Evolutionary conservation across 495 filamentous ascomycete species (phyloP).

Genomic region (Lophiotrema nucula): DNA sequence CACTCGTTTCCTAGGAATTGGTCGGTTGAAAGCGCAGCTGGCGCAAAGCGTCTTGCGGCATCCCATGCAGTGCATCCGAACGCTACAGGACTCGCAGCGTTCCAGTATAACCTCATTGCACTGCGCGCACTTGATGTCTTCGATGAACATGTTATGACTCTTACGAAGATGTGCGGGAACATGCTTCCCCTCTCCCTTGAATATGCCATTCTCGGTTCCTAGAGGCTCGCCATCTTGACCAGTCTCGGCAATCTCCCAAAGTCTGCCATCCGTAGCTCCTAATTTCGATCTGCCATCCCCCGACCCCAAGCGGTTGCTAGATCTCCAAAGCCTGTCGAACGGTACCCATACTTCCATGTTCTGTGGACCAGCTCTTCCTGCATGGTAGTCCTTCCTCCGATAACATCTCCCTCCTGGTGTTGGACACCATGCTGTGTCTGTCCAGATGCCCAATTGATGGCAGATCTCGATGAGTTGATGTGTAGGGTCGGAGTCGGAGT

Average conservation of each 20-base stretch:
- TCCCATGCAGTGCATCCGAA: conserved; percentile 63
- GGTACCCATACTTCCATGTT: conserved; percentile 62
- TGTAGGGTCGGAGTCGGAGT: conserved; percentile 62
- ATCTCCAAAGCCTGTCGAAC: conserved; percentile 62
- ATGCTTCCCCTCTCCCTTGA: conserved; percentile 56
- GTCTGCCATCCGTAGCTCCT: conserved; percentile 46
- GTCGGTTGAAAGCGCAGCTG: conserved; percentile 59
- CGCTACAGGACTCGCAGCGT: conserved; percentile 62
- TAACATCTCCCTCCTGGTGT: conserved; percentile 60
- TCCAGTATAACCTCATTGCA: conserved; percentile 55
- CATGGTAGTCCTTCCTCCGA: conserved; percentile 57
- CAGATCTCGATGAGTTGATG: conserved; percentile 64
- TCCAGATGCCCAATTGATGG: conserved; percentile 61
- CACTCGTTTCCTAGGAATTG: conserved; percentile 45
- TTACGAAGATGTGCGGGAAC: conserved; percentile 54
- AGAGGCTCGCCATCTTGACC: conserved; percentile 57
- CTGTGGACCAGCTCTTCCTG: conserved; percentile 52
- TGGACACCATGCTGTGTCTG: conserved; percentile 64
- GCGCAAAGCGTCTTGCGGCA: conserved; percentile 63
- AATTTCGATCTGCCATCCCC: conserved; percentile 31
- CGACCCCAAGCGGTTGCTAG: conserved; percentile 58
- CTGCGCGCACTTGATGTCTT: conserved; percentile 54
- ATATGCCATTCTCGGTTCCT: conserved; percentile 47
- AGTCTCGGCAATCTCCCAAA: conserved; percentile 60
- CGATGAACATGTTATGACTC: conserved; percentile 55